Percentiles rank a stretch among this genome's conserved stretches.
phyloP scores from a whole-genome alignment of 2,329 filamentous ascomycete genomes.

The Pseudogymnoascus sp. region DNA sequence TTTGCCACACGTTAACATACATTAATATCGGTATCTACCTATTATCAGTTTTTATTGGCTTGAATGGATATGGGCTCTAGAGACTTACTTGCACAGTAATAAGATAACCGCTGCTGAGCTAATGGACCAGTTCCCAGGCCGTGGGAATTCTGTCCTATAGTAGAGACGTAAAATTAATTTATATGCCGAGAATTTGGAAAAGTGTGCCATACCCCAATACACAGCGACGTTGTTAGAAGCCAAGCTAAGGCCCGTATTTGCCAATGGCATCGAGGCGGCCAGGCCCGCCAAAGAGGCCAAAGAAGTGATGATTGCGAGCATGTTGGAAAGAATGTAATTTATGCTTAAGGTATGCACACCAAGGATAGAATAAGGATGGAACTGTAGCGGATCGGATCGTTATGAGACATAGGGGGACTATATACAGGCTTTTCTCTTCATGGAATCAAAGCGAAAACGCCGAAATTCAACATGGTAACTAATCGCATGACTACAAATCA shows the following conservation, averaged over 20 bases:
- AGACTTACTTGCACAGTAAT: slow-evolving; percentile 51
- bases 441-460: background rate
- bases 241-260: slow-evolving; percentile 36
- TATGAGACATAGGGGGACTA: background rate
- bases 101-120: slow-evolving; percentile 46
- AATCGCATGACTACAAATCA: background rate
- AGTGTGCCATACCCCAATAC: slow-evolving; percentile 52
- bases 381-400: background rate
- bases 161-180: slow-evolving; percentile 21
- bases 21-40: slow-evolving; percentile 38
- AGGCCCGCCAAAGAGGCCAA: slow-evolving; percentile 23
- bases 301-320: slow-evolving; percentile 24
- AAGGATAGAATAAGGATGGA: background rate
- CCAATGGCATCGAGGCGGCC: slow-evolving; percentile 27
- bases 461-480: background rate
- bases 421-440: background rate
- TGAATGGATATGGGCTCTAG: background rate
- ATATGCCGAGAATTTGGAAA: background rate
- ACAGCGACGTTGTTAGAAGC: slow-evolving; percentile 50
- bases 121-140: slow-evolving; percentile 35
- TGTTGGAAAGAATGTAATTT: slow-evolving; percentile 15
- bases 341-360: background rate
- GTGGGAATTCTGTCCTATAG: slow-evolving; percentile 51
- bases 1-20: slow-evolving; percentile 25
- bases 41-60: slow-evolving; percentile 15